Evolutionary conservation across 139 green algal species (phyloP).

Genomic region (Chlorella sp.): DNA sequence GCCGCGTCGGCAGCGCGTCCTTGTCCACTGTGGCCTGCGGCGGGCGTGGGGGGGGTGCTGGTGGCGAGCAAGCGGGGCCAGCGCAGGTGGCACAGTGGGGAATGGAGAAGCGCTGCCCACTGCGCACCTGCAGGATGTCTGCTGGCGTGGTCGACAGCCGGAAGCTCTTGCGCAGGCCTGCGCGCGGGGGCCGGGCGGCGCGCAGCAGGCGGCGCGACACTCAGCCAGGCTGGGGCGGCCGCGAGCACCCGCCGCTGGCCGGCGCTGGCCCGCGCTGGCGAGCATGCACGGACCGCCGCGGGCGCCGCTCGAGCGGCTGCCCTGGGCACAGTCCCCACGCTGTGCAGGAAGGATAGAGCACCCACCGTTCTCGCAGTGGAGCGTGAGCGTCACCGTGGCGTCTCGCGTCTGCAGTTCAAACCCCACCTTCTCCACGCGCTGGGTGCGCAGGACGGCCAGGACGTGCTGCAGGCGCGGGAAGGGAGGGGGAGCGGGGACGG

Average conservation of each 20-base stretch:
- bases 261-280: too few species aligned
- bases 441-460: slow-evolving; percentile 57
- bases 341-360: neutral
- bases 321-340: neutral
- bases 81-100: neutral
- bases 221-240: too few species aligned
- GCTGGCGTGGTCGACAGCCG: slow-evolving; percentile 49
- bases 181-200: neutral
- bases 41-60: neutral
- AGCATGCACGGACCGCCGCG: too few species aligned
- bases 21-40: slow-evolving; percentile 59
- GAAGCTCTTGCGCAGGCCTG: slow-evolving; percentile 76
- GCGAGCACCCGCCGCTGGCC: too few species aligned
- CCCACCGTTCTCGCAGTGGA: slow-evolving; percentile 68
- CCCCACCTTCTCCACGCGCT: slow-evolving; percentile 42
- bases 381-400: slow-evolving; percentile 34
- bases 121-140: slow-evolving; percentile 56
- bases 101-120: neutral
- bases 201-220: too few species aligned
- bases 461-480: slow-evolving; percentile 48
- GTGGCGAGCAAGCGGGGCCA: neutral
- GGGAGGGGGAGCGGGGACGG: neutral
- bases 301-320: too few species aligned
- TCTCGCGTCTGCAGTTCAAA: slow-evolving; percentile 51
- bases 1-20: slow-evolving; percentile 52